Base-by-base conservation (phyloP, 257 asterid genomes). In the Nicotiana obtusifolia region DNA sequence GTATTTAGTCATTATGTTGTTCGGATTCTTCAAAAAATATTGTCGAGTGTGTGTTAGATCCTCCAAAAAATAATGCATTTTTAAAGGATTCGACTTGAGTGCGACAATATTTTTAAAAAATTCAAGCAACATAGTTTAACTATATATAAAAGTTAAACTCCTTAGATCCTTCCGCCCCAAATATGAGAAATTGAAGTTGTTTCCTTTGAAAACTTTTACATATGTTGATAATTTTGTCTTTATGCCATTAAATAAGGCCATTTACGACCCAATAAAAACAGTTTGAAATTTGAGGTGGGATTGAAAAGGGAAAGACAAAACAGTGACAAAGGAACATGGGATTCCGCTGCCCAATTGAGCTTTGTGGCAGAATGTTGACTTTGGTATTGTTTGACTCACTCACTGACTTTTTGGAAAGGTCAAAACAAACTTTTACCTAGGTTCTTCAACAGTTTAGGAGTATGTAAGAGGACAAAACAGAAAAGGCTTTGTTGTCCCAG, bases 281-380 rank as follows among this genome's bases (percentile, higher is more conserved):
- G 37, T 14, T 14, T 14, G 22, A 47, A 47, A 3, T 47, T 44
- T 73, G 60, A 24, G 47, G 20, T 11, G 35, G 4, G 4, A 33
- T 24, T 78, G 54, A 59, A 78, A 35, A 20, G 57, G 10, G n/a
- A 79, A 57, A 10, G 20, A 22, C 33, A 41, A 77, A 60, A 41
- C 9, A 62, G 2, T 79, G 41, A 31, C 61, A 16, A 59, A 37
- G 75, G 20, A 22, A 53, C 82, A 79, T 79, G 67, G 82, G 82
- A 79, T 79, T 79, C 82, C 57, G 2, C 66, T 56, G 68, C 19
- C 81, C 81, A 31, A 59, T 49, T 56, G 17, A 30, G 4, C 66
- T 53, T 28, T 19, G 19, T 17, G 44, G 26, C 26, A 15, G 8
- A 5, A 19, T 8, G 3, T 30, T 26, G 65, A 30, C 81, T 77